A percentile compares a stretch with the other conserved stretches of the same genome.
phyloP scores from a whole-genome alignment of 2,329 filamentous ascomycete genomes.

The Ciborinia camelliae region DNA sequence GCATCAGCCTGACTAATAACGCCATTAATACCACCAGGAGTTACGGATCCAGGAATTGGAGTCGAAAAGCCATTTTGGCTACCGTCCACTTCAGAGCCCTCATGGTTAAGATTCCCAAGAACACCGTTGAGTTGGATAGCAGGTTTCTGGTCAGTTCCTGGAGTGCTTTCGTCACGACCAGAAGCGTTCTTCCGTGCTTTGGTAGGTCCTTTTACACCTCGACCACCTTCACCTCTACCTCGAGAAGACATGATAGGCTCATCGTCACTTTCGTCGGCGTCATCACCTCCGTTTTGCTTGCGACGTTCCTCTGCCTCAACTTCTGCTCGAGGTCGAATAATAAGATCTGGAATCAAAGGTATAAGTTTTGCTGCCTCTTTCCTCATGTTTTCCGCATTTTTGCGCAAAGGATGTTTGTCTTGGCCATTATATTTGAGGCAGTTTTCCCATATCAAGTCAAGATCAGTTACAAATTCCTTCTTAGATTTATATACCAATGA shows the following conservation, averaged over 20 bases:
- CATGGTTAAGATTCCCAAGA: conserved; percentile 54
- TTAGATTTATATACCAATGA: conserved; percentile 79
- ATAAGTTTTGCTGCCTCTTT: conserved; percentile 97
- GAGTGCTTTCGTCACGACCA: conserved; percentile 75
- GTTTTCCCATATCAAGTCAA: conserved; percentile 96
- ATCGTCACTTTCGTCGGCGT: conserved; percentile 92
- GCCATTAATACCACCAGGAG: conserved; percentile 70
- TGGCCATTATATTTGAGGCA: conserved; percentile 95
- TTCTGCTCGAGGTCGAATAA: conserved; percentile 85
- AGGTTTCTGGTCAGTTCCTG: conserved; percentile 71
- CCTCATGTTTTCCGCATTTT: conserved; percentile 93
- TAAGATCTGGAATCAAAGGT: conserved; percentile 88
- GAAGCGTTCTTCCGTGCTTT: conserved; percentile 71
- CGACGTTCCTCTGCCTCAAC: conserved; percentile 85
- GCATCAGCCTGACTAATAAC: conserved; percentile 72
- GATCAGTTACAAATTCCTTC: conserved; percentile 87
- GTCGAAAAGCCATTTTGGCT: conserved; percentile 83
- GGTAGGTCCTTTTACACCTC: conserved; percentile 54
- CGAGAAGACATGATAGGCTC: conserved; percentile 98
- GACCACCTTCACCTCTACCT: conserved; percentile 73
- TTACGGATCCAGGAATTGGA: conserved; percentile 71
- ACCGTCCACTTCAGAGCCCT: conserved; percentile 80
- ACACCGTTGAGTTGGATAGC: conserved; percentile 63
- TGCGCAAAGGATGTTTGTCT: conserved; percentile 78
- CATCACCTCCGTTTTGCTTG: conserved; percentile 79